Evolutionary conservation across 2,329 filamentous ascomycete genomes (phyloP).

Genomic region (Fusarium succisae): DNA sequence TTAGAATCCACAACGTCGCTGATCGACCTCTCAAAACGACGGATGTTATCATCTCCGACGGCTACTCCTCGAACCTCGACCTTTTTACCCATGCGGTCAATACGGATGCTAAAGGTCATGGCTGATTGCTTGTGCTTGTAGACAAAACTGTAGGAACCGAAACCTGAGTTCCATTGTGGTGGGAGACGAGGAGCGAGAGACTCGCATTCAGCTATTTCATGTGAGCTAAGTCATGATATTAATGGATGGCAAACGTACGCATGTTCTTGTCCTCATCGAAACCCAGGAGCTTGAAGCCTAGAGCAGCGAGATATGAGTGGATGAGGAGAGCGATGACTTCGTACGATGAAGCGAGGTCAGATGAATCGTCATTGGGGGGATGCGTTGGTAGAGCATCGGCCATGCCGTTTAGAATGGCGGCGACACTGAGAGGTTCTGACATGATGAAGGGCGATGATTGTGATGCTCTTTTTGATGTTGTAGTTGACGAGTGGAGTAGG

Average conservation of each 20-base stretch:
- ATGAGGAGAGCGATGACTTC: slow-evolving; percentile 86
- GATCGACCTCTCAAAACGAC: slow-evolving; percentile 75
- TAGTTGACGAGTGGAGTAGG: neutral
- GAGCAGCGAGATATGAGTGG: slow-evolving; percentile 83
- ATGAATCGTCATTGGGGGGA: slow-evolving; percentile 61
- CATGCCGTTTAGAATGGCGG: slow-evolving; percentile 64
- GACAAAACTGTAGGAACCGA: slow-evolving; percentile 79
- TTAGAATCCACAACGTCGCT: slow-evolving; percentile 77
- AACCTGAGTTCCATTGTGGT: slow-evolving; percentile 79
- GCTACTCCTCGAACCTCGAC: slow-evolving; percentile 85
- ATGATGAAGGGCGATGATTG: slow-evolving; percentile 20
- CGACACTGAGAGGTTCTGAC: slow-evolving; percentile 42
- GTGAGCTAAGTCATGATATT: slow-evolving; percentile 8
- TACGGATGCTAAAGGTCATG: slow-evolving; percentile 82
- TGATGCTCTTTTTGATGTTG: neutral
- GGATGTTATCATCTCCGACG: slow-evolving; percentile 81
- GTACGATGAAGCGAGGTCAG: slow-evolving; percentile 74
- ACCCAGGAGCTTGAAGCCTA: slow-evolving; percentile 83
- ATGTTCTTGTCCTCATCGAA: slow-evolving; percentile 84
- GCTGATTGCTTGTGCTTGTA: slow-evolving; percentile 88
- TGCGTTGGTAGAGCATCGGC: slow-evolving; percentile 68
- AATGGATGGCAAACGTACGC: slow-evolving; percentile 56
- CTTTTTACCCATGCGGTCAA: slow-evolving; percentile 83
- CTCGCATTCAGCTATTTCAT: slow-evolving; percentile 56
- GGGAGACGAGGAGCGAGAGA: slow-evolving; percentile 72